phyloP scores from a whole-genome alignment of 2,329 filamentous ascomycete species.

The Fusarium tupiense region DNA sequence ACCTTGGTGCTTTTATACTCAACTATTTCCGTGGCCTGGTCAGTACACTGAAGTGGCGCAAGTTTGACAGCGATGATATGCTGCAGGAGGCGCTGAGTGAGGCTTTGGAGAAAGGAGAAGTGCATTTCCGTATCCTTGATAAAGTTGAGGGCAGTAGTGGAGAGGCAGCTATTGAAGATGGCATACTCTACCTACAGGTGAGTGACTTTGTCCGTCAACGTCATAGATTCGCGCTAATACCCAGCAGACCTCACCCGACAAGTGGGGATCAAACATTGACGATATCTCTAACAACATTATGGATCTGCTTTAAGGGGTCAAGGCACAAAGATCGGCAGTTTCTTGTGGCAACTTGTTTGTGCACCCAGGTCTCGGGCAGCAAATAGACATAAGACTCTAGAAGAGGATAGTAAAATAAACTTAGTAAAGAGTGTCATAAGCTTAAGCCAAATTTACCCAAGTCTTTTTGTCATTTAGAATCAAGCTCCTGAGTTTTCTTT shows the following conservation, averaged over 20 bases:
- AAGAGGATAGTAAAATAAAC: no score
- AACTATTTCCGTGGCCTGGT: neutral
- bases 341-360: neutral
- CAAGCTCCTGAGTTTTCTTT: no score
- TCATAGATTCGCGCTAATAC: accelerated
- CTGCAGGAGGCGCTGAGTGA: neutral
- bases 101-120: neutral
- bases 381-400: no score
- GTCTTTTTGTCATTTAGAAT: no score
- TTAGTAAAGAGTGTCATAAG: no score
- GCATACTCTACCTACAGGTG: neutral
- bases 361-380: neutral
- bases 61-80: neutral
- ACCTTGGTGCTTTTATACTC: neutral
- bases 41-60: neutral
- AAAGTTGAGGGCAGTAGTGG: neutral
- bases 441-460: accelerated
- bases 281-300: neutral
- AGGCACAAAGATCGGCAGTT: accelerated
- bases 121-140: neutral
- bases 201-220: accelerated
- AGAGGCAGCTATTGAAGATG: neutral
- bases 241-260: neutral
- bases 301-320: neutral
- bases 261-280: neutral